These are phyloP conservation scores for Rhizophlyctis rosea DNA, from an alignment of 192 early-diverging fungal species.

Conservation along the genomic window DNA sequence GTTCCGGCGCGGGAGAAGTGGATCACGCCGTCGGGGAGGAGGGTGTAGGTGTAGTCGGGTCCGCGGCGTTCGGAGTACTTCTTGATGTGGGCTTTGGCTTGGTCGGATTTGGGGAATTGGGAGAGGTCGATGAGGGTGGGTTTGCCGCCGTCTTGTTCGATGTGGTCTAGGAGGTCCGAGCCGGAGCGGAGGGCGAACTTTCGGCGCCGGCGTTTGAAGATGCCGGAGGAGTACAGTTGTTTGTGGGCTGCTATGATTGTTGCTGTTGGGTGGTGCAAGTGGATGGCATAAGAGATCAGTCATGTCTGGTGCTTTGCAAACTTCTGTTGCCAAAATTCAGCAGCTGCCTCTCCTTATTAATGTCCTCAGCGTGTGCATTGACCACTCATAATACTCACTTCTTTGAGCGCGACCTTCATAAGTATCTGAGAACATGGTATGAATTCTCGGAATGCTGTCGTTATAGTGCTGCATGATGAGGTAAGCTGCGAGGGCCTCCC, in stretches of 20 bases:
- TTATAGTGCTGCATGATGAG: conserved; percentile 18
- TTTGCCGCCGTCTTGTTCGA: conserved; percentile 19
- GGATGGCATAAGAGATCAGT: not conserved
- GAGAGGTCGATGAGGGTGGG: not conserved
- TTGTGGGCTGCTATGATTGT: not conserved
- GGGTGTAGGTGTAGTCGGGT: conserved; percentile 25
- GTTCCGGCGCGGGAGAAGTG: conserved; percentile 25
- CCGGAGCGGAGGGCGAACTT: conserved; percentile 5
- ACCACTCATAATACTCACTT: not conserved
- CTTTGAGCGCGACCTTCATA: conserved; percentile 5
- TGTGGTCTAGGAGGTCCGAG: conserved; percentile 12
- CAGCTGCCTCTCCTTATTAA: conserved; percentile 3
- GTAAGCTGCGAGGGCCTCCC: not conserved
- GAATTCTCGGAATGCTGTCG: not conserved
- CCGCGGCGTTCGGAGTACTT: not conserved
- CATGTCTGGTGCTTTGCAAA: not conserved
- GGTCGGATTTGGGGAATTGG: not conserved
- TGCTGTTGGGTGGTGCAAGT: not conserved
- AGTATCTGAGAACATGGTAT: conserved; percentile 11
- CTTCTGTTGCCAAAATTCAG: not conserved
- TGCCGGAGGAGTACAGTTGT: conserved; percentile 7
- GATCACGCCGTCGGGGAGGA: conserved; percentile 18
- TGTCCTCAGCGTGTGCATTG: conserved; percentile 7
- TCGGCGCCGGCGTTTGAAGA: conserved; percentile 15
- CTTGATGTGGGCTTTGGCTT: conserved; percentile 5